Percentiles rank a stretch among this genome's conserved stretches.
These are phyloP conservation scores for Dryas drummondii DNA, from an alignment of 306 rosid species.

Conservation along the genomic window DNA sequence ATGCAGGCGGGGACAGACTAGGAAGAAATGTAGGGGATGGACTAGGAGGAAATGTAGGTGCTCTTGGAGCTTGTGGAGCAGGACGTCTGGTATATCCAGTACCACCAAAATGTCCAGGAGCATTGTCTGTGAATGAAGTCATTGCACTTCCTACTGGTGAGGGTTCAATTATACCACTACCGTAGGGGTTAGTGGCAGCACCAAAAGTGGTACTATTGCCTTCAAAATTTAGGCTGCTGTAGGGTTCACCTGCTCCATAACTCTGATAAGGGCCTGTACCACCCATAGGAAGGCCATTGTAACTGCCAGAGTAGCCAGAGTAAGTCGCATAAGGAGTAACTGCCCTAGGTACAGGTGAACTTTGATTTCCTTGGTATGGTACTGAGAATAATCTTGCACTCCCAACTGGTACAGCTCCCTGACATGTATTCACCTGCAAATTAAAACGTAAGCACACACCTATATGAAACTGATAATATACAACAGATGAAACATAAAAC, in stretches of 20 bases:
- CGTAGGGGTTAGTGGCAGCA: constrained; percentile 16
- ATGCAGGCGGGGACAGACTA: constrained; percentile 1
- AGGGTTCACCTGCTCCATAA: constrained; percentile 5
- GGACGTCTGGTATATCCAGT: constrained; percentile 1
- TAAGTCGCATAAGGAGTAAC: constrained; percentile 19
- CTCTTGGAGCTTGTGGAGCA: background rate
- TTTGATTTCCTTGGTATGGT: constrained; percentile 32
- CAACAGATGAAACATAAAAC: no score
- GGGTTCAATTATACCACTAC: constrained; percentile 25
- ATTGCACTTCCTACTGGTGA: constrained; percentile 6
- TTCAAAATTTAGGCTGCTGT: no score
- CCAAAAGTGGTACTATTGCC: background rate
- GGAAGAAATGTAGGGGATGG: background rate
- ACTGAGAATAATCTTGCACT: constrained; percentile 26
- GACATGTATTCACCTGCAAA: background rate
- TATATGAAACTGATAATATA: background rate
- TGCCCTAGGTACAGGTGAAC: constrained; percentile 21
- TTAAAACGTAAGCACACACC: background rate
- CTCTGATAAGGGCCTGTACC: constrained; percentile 7
- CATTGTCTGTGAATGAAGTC: constrained; percentile 5
- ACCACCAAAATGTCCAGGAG: background rate
- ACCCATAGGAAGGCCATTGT: constrained; percentile 1
- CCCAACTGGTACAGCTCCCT: constrained; percentile 17
- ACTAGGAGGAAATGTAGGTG: background rate
- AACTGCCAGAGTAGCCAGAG: background rate